Evolutionary conservation across 75 land plant genomes (phyloP), one percentile per base, ranked within the genome.

Genomic region (Chamaecyparis obtusa): DNA sequence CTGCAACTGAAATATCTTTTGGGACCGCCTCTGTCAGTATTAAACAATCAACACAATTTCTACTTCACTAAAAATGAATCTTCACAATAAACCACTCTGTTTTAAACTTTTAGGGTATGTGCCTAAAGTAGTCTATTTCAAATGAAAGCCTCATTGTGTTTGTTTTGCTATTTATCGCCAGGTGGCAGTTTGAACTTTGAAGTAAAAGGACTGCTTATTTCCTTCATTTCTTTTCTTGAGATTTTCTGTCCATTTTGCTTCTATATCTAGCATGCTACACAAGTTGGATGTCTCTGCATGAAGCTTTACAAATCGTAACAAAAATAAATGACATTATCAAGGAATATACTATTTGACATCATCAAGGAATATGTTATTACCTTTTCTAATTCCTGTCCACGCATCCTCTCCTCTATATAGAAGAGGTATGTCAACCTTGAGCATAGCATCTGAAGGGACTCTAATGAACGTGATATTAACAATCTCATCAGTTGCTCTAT

Each of bases 391-490:
- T 32, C 99, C 99, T 54, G 96, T 95, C 72, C 94, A 97, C 16
- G 93, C 93, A 94, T 97, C 99, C 51, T 94, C 96, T 86, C 99
- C 99, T 88, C 93, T 89, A 85, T 90, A 96, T 16, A 95, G 89
- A 83, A 97, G 90, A 72, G 99, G 99, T 74, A 97, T 93, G 87
- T 96, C 93, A 77, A 97, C 93, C 87, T 93, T 95, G 44, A 97
- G 89, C 83, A 90, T 86, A 39, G 99, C 98, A 51, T 72, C 15
- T 0, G 99, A 92, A 85, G 99, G 99, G 10, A 98, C 98, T 91
- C 99, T 94, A 64, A 97, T 86, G 87, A 97, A 95, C 6, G 99
- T 97, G 21, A 94, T 93, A 87, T 97, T 97, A 27, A 97, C 92
- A 1, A 94, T 85, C 27, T 92, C 94, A 88, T 97, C 99, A 9